Conservation (phyloP, 192 early-diverging fungal species). For the Mortierella alpina region DNA sequence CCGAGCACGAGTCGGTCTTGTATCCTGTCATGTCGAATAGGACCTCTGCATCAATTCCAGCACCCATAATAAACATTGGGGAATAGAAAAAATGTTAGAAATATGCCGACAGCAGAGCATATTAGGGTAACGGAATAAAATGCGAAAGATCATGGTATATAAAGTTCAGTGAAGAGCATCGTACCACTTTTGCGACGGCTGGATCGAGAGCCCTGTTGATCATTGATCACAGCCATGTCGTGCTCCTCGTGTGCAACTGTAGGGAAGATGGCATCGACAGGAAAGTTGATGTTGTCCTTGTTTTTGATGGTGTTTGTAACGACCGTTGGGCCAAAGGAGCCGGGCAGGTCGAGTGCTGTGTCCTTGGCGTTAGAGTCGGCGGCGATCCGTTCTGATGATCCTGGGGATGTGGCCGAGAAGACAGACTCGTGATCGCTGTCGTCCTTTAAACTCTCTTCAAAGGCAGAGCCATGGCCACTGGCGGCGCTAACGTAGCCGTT, state of each 20-base stretch:
- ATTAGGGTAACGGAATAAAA: not conserved
- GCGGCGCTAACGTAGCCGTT: constrained; percentile 79
- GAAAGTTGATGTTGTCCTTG: constrained; percentile 8
- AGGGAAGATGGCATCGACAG: constrained; percentile 35
- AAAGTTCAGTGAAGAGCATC: not conserved
- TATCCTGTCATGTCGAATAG: constrained; percentile 65
- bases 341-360: constrained; percentile 23
- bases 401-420: constrained; percentile 22
- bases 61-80: no score
- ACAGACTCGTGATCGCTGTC: constrained; percentile 57
- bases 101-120: no score
- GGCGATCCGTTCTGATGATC: constrained; percentile 16
- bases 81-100: not conserved
- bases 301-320: not conserved
- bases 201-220: not conserved
- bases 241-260: constrained; percentile 29
- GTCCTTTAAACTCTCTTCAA: constrained; percentile 50
- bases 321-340: constrained; percentile 46
- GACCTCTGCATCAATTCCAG: constrained; percentile 13
- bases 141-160: not conserved
- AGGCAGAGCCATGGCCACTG: constrained; percentile 70
- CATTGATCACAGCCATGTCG: not conserved
- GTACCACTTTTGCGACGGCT: constrained; percentile 43
- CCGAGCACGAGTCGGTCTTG: constrained; percentile 53
- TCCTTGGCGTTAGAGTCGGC: not conserved